Conservation (phyloP, 768 basidiomycete genomes). For the Mrakia frigida region DNA sequence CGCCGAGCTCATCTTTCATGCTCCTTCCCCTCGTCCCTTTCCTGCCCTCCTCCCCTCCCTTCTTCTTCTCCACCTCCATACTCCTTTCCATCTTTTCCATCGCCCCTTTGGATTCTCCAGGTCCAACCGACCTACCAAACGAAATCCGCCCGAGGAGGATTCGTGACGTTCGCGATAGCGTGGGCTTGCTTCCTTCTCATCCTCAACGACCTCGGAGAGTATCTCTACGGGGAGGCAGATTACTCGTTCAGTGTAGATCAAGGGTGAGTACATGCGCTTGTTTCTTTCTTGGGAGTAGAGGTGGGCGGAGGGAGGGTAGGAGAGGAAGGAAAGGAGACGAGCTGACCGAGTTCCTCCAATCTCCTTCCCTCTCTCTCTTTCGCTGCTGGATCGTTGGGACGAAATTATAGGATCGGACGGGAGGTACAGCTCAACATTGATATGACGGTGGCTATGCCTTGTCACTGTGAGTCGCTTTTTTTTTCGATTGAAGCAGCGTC, state of each 20-base stretch:
- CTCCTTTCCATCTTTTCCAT: not conserved
- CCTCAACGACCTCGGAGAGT: conserved; percentile 84
- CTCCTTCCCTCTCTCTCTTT: not conserved
- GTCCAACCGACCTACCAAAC: conserved; percentile 61
- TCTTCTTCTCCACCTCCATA: not conserved
- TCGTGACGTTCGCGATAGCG: conserved; percentile 66
- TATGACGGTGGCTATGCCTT: conserved; percentile 46
- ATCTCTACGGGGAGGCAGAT: conserved; percentile 87
- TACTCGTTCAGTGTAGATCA: conserved; percentile 80
- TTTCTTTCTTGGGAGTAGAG: too few relatives aligned
- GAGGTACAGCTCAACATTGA: conserved; percentile 85
- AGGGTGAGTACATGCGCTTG: conserved; percentile 35
- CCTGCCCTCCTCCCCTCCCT: too few relatives aligned
- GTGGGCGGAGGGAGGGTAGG: not conserved
- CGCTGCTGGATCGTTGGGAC: too few relatives aligned
- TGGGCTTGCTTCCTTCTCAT: conserved; percentile 66
- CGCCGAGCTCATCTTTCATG: not conserved
- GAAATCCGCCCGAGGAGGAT: conserved; percentile 71
- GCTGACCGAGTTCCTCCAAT: not conserved
- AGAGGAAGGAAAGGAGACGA: not conserved
- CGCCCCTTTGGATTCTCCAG: not conserved
- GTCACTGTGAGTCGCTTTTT: conserved; percentile 25
- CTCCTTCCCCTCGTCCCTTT: too few relatives aligned
- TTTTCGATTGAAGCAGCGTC: not conserved
- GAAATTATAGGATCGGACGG: conserved; percentile 44